A percentile compares a stretch with the other conserved stretches of the same genome.
Evolutionary conservation across 148 eudicot species (phyloP).

Genomic region (Polygonum aviculare): DNA sequence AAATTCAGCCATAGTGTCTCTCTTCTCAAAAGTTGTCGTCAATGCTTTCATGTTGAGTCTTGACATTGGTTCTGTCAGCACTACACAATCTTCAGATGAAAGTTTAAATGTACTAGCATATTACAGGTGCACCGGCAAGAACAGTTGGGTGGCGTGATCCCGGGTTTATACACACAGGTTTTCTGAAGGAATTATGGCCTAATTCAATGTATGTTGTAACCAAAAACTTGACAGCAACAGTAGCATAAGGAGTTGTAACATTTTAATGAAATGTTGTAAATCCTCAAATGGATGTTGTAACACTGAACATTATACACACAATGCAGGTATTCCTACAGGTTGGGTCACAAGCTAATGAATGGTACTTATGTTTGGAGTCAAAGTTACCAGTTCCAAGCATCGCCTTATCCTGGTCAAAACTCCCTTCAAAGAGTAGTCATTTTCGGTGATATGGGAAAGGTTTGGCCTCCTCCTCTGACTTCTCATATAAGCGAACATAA

Average conservation of each 20-base stretch:
- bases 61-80: too few relatives aligned
- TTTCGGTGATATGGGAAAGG: constrained; percentile 94
- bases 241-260: neutral
- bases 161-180: constrained; percentile 52
- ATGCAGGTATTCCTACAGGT: constrained; percentile 59
- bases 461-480: constrained; percentile 15
- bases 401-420: constrained; percentile 82
- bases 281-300: neutral
- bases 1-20: neutral
- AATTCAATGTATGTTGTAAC: constrained; percentile 29
- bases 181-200: constrained; percentile 59
- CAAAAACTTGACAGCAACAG: neutral
- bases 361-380: constrained; percentile 60
- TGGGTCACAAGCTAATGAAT: constrained; percentile 54
- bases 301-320: neutral
- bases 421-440: constrained; percentile 62
- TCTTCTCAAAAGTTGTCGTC: neutral
- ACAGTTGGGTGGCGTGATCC: constrained; percentile 75
- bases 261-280: neutral
- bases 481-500: neutral
- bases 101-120: neutral
- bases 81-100: neutral
- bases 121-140: constrained; percentile 49
- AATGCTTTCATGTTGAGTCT: too few relatives aligned
- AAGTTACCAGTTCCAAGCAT: constrained; percentile 47